A percentile compares a stretch with the other conserved stretches of the same genome.
phyloP scores from a whole-genome alignment of 2,329 filamentous ascomycete genomes.

The Calonectria naviculata region DNA sequence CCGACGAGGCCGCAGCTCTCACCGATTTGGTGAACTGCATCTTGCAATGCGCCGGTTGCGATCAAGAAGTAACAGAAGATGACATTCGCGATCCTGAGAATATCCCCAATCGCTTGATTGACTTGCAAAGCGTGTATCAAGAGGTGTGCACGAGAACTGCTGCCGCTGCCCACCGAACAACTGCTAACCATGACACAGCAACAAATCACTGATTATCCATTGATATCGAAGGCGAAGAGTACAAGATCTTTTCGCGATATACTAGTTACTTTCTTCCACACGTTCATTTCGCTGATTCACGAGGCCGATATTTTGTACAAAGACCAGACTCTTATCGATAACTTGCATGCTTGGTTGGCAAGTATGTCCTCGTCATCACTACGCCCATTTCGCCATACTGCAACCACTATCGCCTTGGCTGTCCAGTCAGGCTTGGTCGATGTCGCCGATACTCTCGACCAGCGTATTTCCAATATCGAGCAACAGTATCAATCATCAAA shows the following conservation, averaged over 20 bases:
- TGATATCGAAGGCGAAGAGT: conserved; percentile 84
- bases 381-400: conserved; percentile 93
- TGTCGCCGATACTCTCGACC: conserved; percentile 76
- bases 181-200: conserved; percentile 58
- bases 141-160: conserved; percentile 62
- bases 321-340: conserved; percentile 83
- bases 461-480: conserved; percentile 78
- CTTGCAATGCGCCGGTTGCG: conserved; percentile 80
- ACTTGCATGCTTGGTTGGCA: conserved; percentile 88
- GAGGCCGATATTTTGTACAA: conserved; percentile 85
- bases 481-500: conserved; percentile 84
- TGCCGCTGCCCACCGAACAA: neutral
- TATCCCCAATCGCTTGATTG: conserved; percentile 78
- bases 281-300: conserved; percentile 81
- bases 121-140: conserved; percentile 91
- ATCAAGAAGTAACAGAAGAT: conserved; percentile 79
- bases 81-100: conserved; percentile 94
- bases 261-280: conserved; percentile 82
- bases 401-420: conserved; percentile 84
- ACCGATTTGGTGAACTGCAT: conserved; percentile 75
- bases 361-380: conserved; percentile 90
- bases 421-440: conserved; percentile 83
- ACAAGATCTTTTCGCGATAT: conserved; percentile 82
- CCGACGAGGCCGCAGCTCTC: conserved; percentile 64
- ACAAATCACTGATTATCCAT: conserved; percentile 89